These are phyloP conservation scores for Panicum virgatum DNA, from an alignment of 202 grass and related monocot genomes.

Conservation along the genomic window DNA sequence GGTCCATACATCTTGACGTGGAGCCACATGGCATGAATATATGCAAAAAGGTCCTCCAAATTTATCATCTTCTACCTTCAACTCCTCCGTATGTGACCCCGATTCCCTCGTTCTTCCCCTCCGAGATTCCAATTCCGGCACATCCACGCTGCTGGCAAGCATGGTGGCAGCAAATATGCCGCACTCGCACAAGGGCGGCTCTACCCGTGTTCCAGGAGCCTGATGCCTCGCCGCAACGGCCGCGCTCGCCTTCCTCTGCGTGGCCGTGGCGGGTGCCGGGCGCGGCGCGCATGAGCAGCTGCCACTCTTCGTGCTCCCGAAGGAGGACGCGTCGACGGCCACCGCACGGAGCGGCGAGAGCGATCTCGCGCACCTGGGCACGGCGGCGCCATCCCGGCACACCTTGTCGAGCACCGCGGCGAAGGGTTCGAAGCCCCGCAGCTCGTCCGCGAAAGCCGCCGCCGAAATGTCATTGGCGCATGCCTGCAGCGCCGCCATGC, in stretches of 20 bases:
- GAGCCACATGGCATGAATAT: too few relatives aligned
- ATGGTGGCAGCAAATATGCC: too few relatives aligned
- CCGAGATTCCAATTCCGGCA: too few relatives aligned
- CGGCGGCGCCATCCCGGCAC: constrained; percentile 32
- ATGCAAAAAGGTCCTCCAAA: too few relatives aligned
- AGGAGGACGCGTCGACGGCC: neutral
- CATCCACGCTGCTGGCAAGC: too few relatives aligned
- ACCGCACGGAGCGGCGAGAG: constrained; percentile 44
- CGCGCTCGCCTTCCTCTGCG: neutral
- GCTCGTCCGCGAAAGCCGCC: constrained; percentile 50
- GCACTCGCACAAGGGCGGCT: too few relatives aligned
- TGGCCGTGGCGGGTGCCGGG: neutral
- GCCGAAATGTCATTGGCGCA: constrained; percentile 34
- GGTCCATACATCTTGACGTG: too few relatives aligned
- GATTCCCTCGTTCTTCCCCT: too few relatives aligned
- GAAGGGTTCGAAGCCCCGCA: constrained; percentile 72
- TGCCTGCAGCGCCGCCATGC: neutral
- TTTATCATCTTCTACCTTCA: too few relatives aligned
- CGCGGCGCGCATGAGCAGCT: neutral
- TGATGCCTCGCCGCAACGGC: neutral
- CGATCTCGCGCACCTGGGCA: constrained; percentile 51
- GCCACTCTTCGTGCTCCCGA: neutral
- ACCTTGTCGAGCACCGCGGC: constrained; percentile 67
- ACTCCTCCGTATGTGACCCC: too few relatives aligned
- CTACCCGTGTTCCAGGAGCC: too few relatives aligned